Base-by-base conservation (phyloP, 2,329 filamentous ascomycete species). In the Furcasterigmium sp. region DNA sequence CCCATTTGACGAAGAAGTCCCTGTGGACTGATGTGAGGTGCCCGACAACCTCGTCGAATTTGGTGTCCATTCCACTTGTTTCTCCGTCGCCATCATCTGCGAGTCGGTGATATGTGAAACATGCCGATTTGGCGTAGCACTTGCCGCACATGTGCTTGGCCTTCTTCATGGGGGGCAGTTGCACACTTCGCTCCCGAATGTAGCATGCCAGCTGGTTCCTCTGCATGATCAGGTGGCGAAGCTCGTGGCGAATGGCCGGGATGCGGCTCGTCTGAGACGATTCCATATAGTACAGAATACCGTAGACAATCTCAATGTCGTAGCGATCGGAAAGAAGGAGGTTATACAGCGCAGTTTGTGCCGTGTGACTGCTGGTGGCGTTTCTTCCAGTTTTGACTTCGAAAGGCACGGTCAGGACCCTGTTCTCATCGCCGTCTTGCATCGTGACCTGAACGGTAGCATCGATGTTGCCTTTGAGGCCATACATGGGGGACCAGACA, bases 401-500 rank as follows among this genome's bases (percentile, higher is more conserved):
- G 51, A 98, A 88, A 0, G 93, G 93, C 4, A 95, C 87, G 0
- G 91, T 91, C 49, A 97, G 69, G 5, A 78, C 87, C 47, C 80
- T 80, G 37, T 71, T 65, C 23, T 78, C 73, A n/a, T 76, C 69
- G 20, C 81, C 78, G 44, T 95, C 85, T 43, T 79, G 72, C 72
- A 96, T 86, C 1, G 78, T 80, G 14, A 93, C 85, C 66, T 98
- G 88, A 1, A 98, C 87, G 1, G 93, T 97, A 21, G 93, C 93
- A 65, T 98, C 93, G 46, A 98, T 93, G 54, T 97, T 98, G 23
- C 93, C 93, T 62, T 98, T 98, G 14, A 98, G 72, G 1, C 93
- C 93, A 59, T 95, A 98, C 80, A 90, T 91, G 1, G 93, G 93
- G 7, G 91, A 97, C 93, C 93, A 98, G 21, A 98, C 83, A 58